These are phyloP conservation scores for Microcyclospora pomicola DNA, from an alignment of 2,329 filamentous ascomycete genomes.

Conservation along the genomic window DNA sequence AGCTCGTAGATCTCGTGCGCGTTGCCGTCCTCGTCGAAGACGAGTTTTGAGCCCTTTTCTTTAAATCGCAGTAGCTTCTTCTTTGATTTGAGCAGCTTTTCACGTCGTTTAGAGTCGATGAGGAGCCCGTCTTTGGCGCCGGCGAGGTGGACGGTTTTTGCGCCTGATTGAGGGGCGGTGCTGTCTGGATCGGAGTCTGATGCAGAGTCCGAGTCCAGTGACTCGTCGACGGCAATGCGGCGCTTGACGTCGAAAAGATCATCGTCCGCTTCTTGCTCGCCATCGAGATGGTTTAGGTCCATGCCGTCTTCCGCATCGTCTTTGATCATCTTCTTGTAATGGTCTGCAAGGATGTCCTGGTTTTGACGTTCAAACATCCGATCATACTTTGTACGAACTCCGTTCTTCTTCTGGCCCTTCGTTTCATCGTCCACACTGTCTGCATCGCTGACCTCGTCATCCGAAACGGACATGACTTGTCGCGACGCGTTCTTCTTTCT, in stretches of 20 bases:
- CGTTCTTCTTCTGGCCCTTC: slow-evolving; percentile 45
- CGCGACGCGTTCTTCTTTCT: slow-evolving; percentile 68
- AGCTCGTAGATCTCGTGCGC: slow-evolving; percentile 79
- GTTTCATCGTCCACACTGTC: slow-evolving; percentile 40
- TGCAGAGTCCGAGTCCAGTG: slow-evolving; percentile 19
- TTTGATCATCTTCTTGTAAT: slow-evolving; percentile 76
- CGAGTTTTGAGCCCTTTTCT: slow-evolving; percentile 67
- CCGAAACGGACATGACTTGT: slow-evolving; percentile 42
- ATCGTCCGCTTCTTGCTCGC: slow-evolving; percentile 40
- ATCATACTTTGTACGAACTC: slow-evolving; percentile 87
- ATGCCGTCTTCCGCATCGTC: slow-evolving; percentile 33
- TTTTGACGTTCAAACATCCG: slow-evolving; percentile 96
- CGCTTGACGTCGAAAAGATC: slow-evolving; percentile 86
- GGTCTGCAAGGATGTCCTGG: slow-evolving; percentile 85
- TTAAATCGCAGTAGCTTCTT: slow-evolving; percentile 84
- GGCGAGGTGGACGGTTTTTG: slow-evolving; percentile 49
- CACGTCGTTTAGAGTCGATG: slow-evolving; percentile 86
- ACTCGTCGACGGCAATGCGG: slow-evolving; percentile 58
- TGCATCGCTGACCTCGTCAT: slow-evolving; percentile 46
- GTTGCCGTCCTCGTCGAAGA: slow-evolving; percentile 86
- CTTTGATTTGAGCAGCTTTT: slow-evolving; percentile 90
- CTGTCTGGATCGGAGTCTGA: slow-evolving; percentile 33
- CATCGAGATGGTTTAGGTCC: slow-evolving; percentile 21
- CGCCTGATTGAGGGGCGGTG: slow-evolving; percentile 29
- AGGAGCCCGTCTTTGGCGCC: slow-evolving; percentile 57